Percentiles rank a stretch among this genome's conserved stretches.
These are phyloP conservation scores for Serendipita sp. DNA, from an alignment of 768 basidiomycete genomes.

Conservation along the genomic window DNA sequence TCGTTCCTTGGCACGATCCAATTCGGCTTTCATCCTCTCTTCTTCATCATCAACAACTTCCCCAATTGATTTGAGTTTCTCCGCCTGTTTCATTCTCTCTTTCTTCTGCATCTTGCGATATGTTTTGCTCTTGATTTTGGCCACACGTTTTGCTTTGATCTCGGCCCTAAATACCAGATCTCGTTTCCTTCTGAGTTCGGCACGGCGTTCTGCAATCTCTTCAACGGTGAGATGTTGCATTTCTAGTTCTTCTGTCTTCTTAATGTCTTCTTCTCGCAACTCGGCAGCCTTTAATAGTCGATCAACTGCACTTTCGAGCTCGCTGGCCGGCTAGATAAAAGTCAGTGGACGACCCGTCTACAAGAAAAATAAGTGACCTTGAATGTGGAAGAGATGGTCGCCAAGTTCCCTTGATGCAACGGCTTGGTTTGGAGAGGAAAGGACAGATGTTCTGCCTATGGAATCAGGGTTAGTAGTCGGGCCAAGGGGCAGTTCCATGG, in stretches of 20 bases:
- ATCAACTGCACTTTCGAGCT: slow-evolving; percentile 72
- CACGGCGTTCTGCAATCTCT: slow-evolving; percentile 67
- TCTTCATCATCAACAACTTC: slow-evolving; percentile 31
- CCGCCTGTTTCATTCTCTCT: slow-evolving; percentile 43
- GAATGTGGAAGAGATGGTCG: slow-evolving; percentile 70
- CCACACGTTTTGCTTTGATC: slow-evolving; percentile 69
- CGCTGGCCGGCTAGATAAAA: slow-evolving; percentile 50
- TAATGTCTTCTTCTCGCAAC: slow-evolving; percentile 66
- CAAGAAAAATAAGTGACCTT: slow-evolving; percentile 31
- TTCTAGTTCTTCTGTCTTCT: slow-evolving; percentile 63
- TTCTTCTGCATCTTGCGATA: slow-evolving; percentile 76
- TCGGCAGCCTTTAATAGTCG: slow-evolving; percentile 65
- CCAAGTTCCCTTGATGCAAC: slow-evolving; percentile 41
- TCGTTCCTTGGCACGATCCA: slow-evolving; percentile 69
- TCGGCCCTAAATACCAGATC: slow-evolving; percentile 91
- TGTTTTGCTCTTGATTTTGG: slow-evolving; percentile 92
- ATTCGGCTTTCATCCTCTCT: slow-evolving; percentile 47
- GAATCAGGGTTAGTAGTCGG: slow-evolving; percentile 6
- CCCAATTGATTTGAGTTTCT: slow-evolving; percentile 21
- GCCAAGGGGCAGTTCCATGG: background rate
- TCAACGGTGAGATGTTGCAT: slow-evolving; percentile 71
- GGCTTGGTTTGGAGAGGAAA: slow-evolving; percentile 64
- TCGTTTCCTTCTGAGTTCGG: slow-evolving; percentile 72
- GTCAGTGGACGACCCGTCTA: background rate
- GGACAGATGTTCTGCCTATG: slow-evolving; percentile 67